A percentile compares a stretch with the other conserved stretches of the same genome.
Evolutionary conservation across 2,329 filamentous ascomycete species (phyloP).

Genomic region (Fusarium tuaranense): DNA sequence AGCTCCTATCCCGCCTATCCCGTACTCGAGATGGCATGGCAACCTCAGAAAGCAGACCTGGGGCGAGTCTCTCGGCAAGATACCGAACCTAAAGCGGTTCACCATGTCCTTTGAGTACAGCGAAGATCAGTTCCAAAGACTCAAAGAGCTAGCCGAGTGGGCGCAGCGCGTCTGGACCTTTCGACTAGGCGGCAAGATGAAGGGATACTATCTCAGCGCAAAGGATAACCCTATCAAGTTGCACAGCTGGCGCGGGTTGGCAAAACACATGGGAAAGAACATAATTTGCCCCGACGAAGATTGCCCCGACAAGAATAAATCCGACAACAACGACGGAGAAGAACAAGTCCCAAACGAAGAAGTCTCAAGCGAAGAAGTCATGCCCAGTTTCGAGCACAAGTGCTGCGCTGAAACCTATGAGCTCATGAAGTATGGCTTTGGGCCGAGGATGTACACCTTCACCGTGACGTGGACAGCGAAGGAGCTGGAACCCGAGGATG

Average conservation of each 20-base stretch:
- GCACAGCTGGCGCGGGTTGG: conserved; percentile 2
- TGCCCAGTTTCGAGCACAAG: not conserved
- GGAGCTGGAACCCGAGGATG: conserved; percentile 19
- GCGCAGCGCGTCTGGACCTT: conserved; percentile 30
- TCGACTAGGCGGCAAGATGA: conserved; percentile 23
- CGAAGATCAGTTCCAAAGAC: conserved; percentile 2
- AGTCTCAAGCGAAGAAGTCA: not conserved
- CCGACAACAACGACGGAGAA: not conserved
- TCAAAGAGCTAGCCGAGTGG: conserved; percentile 18
- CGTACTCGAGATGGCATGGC: not conserved
- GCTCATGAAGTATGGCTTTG: not conserved
- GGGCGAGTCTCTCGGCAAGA: conserved; percentile 10
- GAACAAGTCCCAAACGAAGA: not conserved
- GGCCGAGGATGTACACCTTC: conserved; percentile 24
- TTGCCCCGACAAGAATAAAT: not conserved
- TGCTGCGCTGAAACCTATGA: not conserved
- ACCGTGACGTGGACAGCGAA: conserved; percentile 20
- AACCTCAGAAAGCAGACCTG: not conserved
- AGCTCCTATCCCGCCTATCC: conserved; percentile 16
- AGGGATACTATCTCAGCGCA: conserved; percentile 25
- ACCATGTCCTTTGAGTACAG: conserved; percentile 21
- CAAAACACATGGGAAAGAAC: not conserved
- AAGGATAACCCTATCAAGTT: conserved; percentile 13
- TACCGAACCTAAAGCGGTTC: conserved; percentile 18
- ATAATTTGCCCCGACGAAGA: not conserved